Evolutionary conservation across 345 rosid genomes (phyloP).

Genomic region (Capsella bursapastoris): DNA sequence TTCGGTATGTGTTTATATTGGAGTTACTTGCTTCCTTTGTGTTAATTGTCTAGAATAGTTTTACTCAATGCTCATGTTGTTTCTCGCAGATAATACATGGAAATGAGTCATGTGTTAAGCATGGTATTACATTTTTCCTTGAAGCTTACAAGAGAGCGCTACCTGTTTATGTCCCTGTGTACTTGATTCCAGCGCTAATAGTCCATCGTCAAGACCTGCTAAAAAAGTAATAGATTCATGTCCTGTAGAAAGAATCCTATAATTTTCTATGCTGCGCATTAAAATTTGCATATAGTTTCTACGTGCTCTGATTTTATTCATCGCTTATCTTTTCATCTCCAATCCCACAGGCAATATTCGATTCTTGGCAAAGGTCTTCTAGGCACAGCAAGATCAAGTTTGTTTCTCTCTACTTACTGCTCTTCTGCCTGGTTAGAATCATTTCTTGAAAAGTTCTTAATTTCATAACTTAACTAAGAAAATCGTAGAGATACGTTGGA

Average conservation of each 20-base stretch:
- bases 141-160: constrained; percentile 88
- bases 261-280: not conserved
- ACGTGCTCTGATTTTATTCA: not conserved
- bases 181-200: constrained; percentile 85
- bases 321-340: not conserved
- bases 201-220: constrained; percentile 88
- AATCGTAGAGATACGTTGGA: not conserved
- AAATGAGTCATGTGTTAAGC: constrained; percentile 73
- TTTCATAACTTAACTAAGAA: not conserved
- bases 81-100: constrained; percentile 86
- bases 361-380: constrained; percentile 82
- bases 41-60: not conserved
- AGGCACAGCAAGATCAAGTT: constrained; percentile 94
- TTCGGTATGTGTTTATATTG: constrained; percentile 51
- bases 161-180: constrained; percentile 92
- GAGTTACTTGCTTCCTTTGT: not conserved
- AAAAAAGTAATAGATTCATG: constrained; percentile 57
- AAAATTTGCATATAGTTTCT: not conserved
- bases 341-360: constrained; percentile 62
- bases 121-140: constrained; percentile 65
- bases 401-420: constrained; percentile 85
- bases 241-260: not conserved
- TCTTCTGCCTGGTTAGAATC: constrained; percentile 86
- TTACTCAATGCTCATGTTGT: constrained; percentile 27
- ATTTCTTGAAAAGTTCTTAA: constrained; percentile 4